Percentiles rank a stretch among this genome's conserved stretches.
Evolutionary conservation across 2,329 filamentous ascomycete genomes (phyloP).

Genomic region (Beauveria sp.): DNA sequence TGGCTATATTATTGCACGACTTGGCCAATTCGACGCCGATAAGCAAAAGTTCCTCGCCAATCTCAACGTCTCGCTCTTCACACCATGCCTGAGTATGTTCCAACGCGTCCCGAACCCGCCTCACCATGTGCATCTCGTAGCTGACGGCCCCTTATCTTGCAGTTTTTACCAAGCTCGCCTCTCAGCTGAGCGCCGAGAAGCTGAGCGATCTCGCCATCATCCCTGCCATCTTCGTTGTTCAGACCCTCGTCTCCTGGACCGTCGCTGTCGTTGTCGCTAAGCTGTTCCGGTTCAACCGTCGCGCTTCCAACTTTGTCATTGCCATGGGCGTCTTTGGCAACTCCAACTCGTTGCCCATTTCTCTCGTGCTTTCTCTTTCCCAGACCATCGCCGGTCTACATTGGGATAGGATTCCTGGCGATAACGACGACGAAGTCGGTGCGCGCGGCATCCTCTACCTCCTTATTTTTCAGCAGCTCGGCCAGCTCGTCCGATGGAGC

Average conservation of each 20-base stretch:
- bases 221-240: slow-evolving; percentile 84
- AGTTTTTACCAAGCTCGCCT: slow-evolving; percentile 97
- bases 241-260: slow-evolving; percentile 78
- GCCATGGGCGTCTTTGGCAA: slow-evolving; percentile 98
- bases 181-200: slow-evolving; percentile 86
- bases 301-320: slow-evolving; percentile 87
- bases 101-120: neutral
- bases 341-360: slow-evolving; percentile 95
- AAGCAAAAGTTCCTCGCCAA: slow-evolving; percentile 96
- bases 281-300: slow-evolving; percentile 72
- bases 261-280: slow-evolving; percentile 65
- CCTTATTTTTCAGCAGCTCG: slow-evolving; percentile 94
- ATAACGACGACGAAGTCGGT: slow-evolving; percentile 91
- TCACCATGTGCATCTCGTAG: neutral
- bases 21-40: slow-evolving; percentile 90
- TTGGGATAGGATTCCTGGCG: slow-evolving; percentile 79
- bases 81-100: slow-evolving; percentile 80
- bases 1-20: slow-evolving; percentile 82
- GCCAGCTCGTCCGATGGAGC: slow-evolving; percentile 91
- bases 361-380: slow-evolving; percentile 85
- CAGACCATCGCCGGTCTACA: slow-evolving; percentile 87
- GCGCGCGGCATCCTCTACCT: slow-evolving; percentile 92
- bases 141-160: slow-evolving; percentile 2
- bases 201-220: slow-evolving; percentile 86
- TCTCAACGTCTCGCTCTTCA: slow-evolving; percentile 92